Conservation (phyloP, 2,329 filamentous ascomycete genomes). For the Verticillium klebahnii region DNA sequence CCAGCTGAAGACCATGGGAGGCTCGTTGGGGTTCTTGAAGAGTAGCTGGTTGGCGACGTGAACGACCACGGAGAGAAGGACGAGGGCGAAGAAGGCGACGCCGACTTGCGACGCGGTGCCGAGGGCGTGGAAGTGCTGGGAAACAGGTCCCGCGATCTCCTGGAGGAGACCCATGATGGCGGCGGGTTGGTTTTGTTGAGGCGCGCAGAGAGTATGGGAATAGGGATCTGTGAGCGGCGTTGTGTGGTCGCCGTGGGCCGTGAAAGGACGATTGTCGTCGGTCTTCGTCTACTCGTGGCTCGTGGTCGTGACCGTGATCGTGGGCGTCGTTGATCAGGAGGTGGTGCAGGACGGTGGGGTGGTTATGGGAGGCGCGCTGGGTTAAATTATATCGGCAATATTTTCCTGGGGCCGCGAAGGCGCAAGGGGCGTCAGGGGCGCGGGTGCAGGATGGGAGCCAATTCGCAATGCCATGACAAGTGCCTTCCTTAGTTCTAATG, state of each 20-base stretch:
- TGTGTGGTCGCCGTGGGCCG: not conserved
- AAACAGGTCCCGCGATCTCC: slow-evolving; percentile 44
- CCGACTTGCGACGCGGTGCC: slow-evolving; percentile 42
- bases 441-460: not conserved
- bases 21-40: slow-evolving; percentile 76
- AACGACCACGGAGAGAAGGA: slow-evolving; percentile 59
- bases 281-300: not conserved
- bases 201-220: slow-evolving; percentile 1
- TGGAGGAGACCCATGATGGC: slow-evolving; percentile 52
- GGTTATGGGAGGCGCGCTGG: not conserved
- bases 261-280: not conserved
- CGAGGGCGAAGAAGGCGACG: slow-evolving; percentile 34
- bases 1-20: slow-evolving; percentile 76
- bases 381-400: slow-evolving; percentile 5
- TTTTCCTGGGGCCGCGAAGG: not conserved
- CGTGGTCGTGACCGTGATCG: not conserved
- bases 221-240: not conserved
- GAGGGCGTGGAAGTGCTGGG: slow-evolving; percentile 44
- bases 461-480: not conserved
- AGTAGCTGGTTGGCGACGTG: slow-evolving; percentile 80
- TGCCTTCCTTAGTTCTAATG: not conserved
- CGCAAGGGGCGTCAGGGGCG: not conserved
- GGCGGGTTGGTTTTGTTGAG: not conserved
- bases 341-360: not conserved
- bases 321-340: not conserved